Base-by-base conservation (phyloP, 345 rosid species). In the Diplotaxis tenuifolia region DNA sequence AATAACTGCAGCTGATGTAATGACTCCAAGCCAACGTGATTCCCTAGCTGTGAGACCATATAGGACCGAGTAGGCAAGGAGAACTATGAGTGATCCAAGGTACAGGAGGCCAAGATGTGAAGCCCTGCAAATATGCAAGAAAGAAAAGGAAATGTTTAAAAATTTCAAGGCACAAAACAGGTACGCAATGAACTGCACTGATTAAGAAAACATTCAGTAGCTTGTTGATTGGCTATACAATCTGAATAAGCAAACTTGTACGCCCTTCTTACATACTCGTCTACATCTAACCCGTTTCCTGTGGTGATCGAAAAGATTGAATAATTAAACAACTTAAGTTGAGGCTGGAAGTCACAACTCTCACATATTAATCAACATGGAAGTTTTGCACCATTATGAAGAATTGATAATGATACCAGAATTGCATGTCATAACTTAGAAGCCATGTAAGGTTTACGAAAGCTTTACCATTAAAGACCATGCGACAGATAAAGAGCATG, bases 211-310 rank as follows among this genome's bases (percentile, higher is more conserved):
- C 67, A 59, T 36, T 57, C 47, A 52, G 25, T 54, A 65, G 55
- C 32, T 47, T 14, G 42, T 45, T 62, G 47, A 62, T 68, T 67
- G 71, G 4, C 99, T 67, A 96, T 86, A 78, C 97, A 89, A 82
- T 96, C 99, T 59, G 96, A 85, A 82, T 96, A 92, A 40, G 99
- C 99, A 89, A 96, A 96, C 76, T 89, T 96, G 75, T 96, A 96
- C 32, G 99, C 97, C 80, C 85, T 88, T 60, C 98, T 85, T 23
- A 96, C 99, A 88, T 96, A 96, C 79, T 92, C 99, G 74, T 96
- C 99, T 72, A 96, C 94, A 81, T 96, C 94, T 79, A 96, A 82
- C 79, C 99, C 98, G 80, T 92, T 96, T 76, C 99, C 99, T 96
- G 85, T 49, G 67, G 65, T 58, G 42, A 61, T 67, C 52, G 34